Conservation (phyloP, 1,284 basidiomycete species). For the Tremellales sp. region DNA sequence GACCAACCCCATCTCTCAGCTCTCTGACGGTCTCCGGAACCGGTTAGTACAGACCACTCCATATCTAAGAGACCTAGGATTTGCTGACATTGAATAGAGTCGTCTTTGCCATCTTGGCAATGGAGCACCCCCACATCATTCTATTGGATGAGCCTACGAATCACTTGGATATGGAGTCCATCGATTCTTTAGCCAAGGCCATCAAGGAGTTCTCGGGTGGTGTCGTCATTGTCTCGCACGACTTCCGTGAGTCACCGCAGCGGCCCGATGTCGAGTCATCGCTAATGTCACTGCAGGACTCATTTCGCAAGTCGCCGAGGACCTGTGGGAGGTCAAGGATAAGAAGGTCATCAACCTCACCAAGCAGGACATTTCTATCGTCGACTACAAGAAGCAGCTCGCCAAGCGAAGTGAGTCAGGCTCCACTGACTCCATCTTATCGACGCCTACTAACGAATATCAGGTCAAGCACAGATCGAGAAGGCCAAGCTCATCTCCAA, state of each 20-base stretch:
- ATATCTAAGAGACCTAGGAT: too few species aligned
- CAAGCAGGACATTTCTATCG: constrained; percentile 78
- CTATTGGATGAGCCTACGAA: constrained; percentile 65
- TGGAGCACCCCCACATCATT: constrained; percentile 90
- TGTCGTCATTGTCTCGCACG: constrained; percentile 95
- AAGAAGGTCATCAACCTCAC: constrained; percentile 91
- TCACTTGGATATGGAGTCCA: constrained; percentile 63
- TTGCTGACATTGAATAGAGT: constrained; percentile 48
- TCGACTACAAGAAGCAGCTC: constrained; percentile 75
- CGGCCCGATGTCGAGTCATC: constrained; percentile 4
- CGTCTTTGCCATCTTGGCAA: constrained; percentile 59
- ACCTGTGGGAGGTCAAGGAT: constrained; percentile 97
- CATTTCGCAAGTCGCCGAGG: constrained; percentile 91
- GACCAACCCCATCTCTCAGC: constrained; percentile 82
- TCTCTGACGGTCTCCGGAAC: constrained; percentile 95
- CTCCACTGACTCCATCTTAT: neutral
- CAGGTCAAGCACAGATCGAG: constrained; percentile 62
- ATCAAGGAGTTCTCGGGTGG: constrained; percentile 98
- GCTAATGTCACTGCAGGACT: constrained; percentile 56
- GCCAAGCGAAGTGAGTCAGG: constrained; percentile 45
- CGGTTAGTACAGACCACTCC: constrained; percentile 66
- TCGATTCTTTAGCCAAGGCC: constrained; percentile 87
- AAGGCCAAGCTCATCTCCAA: constrained; percentile 91
- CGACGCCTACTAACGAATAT: neutral
- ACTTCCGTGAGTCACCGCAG: constrained; percentile 73